Conservation (phyloP, 2,329 filamentous ascomycete species). For the Curvularia lunata region DNA sequence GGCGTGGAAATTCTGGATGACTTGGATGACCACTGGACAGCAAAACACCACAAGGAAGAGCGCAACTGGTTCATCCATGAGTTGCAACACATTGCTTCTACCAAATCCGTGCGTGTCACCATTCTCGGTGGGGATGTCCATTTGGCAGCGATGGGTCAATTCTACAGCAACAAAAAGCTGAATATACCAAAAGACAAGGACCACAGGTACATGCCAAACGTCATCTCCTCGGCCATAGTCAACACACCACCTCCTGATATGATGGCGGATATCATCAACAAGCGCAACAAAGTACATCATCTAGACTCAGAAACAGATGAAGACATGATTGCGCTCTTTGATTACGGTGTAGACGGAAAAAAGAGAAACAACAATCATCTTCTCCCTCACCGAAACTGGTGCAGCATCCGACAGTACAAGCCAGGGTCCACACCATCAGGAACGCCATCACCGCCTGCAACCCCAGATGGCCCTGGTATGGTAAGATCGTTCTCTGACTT, state of each 20-base stretch:
- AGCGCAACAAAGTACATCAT: conserved; percentile 78
- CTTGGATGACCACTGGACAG: conserved; percentile 96
- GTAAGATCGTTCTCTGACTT: conserved; percentile 45
- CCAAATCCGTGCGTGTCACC: conserved; percentile 89
- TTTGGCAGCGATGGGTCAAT: conserved; percentile 88
- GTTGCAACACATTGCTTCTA: conserved; percentile 88
- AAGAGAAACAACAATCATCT: conserved; percentile 89
- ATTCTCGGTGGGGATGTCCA: conserved; percentile 95
- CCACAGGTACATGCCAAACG: conserved; percentile 94
- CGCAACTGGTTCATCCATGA: conserved; percentile 86
- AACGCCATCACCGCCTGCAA: conserved; percentile 57
- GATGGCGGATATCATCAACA: conserved; percentile 90
- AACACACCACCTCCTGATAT: conserved; percentile 88
- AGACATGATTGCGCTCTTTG: conserved; percentile 93
- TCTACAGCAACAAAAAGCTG: conserved; percentile 85
- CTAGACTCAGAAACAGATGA: conserved; percentile 80
- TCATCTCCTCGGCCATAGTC: conserved; percentile 92
- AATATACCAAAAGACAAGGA: conserved; percentile 83
- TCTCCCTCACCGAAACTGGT: conserved; percentile 92
- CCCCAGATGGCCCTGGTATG: conserved; percentile 32
- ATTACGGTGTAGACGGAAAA: conserved; percentile 86
- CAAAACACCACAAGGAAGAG: conserved; percentile 91
- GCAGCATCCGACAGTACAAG: conserved; percentile 83
- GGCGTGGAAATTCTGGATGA: conserved; percentile 92
- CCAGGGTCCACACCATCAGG: conserved; percentile 76